Conservation (phyloP, 257 asterid genomes). For the Rauvolfia tetraphylla region DNA sequence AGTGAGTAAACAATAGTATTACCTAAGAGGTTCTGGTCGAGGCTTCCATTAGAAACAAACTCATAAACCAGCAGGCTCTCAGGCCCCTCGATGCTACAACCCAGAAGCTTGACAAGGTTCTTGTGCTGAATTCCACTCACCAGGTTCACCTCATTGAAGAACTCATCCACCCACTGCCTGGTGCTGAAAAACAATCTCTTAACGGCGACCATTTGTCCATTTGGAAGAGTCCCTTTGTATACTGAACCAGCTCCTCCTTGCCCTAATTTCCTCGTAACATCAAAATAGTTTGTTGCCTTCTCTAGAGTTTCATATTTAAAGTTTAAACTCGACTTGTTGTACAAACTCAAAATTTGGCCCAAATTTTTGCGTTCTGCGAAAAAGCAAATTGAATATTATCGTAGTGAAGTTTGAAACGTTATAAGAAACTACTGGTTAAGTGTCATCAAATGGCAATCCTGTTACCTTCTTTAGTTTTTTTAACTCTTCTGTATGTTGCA, state of each 20-base stretch:
- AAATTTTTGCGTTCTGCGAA: slow-evolving; percentile 62
- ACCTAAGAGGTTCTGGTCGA: slow-evolving; percentile 69
- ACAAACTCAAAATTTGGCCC: slow-evolving; percentile 54
- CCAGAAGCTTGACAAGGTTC: slow-evolving; percentile 89
- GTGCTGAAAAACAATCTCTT: slow-evolving; percentile 82
- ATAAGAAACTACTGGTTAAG: not conserved
- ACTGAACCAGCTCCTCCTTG: slow-evolving; percentile 95
- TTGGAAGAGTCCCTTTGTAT: slow-evolving; percentile 56
- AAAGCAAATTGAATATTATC: not conserved
- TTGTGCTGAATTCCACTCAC: slow-evolving; percentile 83
- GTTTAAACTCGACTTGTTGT: slow-evolving; percentile 68
- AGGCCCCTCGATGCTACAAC: slow-evolving; percentile 95
- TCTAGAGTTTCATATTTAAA: slow-evolving; percentile 79
- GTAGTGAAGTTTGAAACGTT: not conserved
- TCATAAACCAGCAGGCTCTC: slow-evolving; percentile 86
- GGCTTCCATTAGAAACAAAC: slow-evolving; percentile 70
- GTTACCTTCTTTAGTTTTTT: slow-evolving; percentile 54
- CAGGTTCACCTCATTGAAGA: slow-evolving; percentile 83
- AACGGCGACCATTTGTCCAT: slow-evolving; percentile 70
- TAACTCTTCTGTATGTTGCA: slow-evolving; percentile 37
- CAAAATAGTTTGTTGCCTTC: slow-evolving; percentile 82
- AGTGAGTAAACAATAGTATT: not conserved
- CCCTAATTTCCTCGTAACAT: slow-evolving; percentile 54
- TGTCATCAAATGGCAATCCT: not conserved
- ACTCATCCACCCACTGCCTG: slow-evolving; percentile 92